Evolutionary conservation across 2,329 filamentous ascomycete genomes (phyloP).

Genomic region (Botrytis aclada): DNA sequence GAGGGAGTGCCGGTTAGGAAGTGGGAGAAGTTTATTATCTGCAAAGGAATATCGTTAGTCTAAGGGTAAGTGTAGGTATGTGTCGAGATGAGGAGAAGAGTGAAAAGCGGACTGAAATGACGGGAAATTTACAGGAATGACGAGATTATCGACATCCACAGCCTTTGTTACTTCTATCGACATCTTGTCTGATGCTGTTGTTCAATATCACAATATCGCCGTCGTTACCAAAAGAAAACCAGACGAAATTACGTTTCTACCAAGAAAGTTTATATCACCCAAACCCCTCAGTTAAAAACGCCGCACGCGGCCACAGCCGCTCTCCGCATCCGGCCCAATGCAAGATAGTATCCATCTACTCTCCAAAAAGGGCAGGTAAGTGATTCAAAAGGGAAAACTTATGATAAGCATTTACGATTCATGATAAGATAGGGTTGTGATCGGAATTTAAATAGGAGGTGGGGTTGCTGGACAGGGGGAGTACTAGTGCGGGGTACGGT

Average conservation of each 20-base stretch:
- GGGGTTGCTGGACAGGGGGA: not conserved
- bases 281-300: not conserved
- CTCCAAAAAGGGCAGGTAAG: constrained; percentile 8
- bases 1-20: constrained; percentile 63
- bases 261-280: not conserved
- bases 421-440: constrained; percentile 4
- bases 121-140: constrained; percentile 50
- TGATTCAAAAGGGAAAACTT: not conserved
- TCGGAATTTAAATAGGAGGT: not conserved
- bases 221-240: not conserved
- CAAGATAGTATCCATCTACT: not conserved
- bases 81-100: constrained; percentile 10
- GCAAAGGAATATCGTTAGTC: not conserved
- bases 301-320: constrained; percentile 13
- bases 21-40: constrained; percentile 76
- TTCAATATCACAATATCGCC: not conserved
- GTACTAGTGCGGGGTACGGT: constrained; percentile 17
- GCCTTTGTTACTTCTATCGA: constrained; percentile 25
- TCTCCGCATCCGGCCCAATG: constrained; percentile 3
- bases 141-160: constrained; percentile 51
- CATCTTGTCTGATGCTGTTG: not conserved
- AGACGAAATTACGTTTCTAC: not conserved
- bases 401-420: not conserved
- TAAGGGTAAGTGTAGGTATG: constrained; percentile 1
- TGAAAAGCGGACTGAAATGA: not conserved